phyloP scores from a whole-genome alignment of 2,329 filamentous ascomycete genomes.

The Colletotrichum phormii region DNA sequence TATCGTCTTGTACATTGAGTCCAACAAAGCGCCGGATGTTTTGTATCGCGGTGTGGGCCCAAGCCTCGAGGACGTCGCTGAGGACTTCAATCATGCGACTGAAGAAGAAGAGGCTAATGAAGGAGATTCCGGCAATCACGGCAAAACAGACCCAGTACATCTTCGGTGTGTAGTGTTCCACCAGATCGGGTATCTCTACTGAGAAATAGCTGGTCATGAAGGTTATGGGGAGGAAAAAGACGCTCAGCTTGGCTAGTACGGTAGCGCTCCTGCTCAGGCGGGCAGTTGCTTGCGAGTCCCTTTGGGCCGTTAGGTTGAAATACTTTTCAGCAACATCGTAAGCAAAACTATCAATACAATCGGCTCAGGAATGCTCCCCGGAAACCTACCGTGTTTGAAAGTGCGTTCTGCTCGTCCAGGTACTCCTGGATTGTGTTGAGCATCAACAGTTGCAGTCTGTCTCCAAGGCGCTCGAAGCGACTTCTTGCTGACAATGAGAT shows the following conservation, averaged over 20 bases:
- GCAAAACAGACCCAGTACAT: conserved; percentile 78
- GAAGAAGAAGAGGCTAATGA: conserved; percentile 68
- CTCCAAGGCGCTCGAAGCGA: conserved; percentile 69
- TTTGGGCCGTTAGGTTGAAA: conserved; percentile 82
- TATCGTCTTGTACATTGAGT: conserved; percentile 1
- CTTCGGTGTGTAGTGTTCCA: conserved; percentile 66
- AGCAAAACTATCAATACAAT: not conserved
- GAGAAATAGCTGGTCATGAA: conserved; percentile 82
- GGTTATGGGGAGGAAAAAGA: conserved; percentile 80
- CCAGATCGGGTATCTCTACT: conserved; percentile 69
- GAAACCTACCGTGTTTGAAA: conserved; percentile 72
- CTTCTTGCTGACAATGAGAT: conserved; percentile 61
- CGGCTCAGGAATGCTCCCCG: not conserved
- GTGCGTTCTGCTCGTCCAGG: conserved; percentile 75
- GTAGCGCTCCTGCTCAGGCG: conserved; percentile 78
- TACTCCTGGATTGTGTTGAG: conserved; percentile 72
- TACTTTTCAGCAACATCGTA: conserved; percentile 61
- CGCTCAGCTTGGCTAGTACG: conserved; percentile 78
- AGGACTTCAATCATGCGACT: conserved; percentile 57
- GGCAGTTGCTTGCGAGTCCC: conserved; percentile 79
- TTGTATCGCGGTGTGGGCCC: conserved; percentile 37
- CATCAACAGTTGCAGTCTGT: conserved; percentile 70
- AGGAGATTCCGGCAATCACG: conserved; percentile 69
- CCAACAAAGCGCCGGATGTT: not conserved
- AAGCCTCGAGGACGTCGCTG: conserved; percentile 57